phyloP scores from a whole-genome alignment of 768 basidiomycete genomes.

The Daedaleopsis nitida region DNA sequence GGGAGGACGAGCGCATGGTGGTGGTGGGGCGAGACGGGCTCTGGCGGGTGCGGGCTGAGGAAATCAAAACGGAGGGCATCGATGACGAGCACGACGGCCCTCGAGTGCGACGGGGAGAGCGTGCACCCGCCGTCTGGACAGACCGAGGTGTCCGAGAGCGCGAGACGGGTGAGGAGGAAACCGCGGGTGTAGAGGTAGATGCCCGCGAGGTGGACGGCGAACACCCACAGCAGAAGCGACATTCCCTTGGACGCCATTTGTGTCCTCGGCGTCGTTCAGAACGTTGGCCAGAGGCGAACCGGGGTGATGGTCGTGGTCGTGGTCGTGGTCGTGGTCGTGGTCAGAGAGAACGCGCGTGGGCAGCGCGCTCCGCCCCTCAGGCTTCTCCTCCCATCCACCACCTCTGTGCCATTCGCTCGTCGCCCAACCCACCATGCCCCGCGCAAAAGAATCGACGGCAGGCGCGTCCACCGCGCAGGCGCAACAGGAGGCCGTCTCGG shows the following conservation, averaged over 20 bases:
- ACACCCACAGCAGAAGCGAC: conserved; percentile 53
- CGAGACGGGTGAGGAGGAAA: conserved; percentile 81
- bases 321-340: too few species aligned
- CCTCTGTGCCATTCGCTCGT: not conserved
- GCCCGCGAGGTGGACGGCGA: conserved; percentile 69
- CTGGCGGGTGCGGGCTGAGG: conserved; percentile 68
- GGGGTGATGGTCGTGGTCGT: too few species aligned
- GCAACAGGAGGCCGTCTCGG: conserved; percentile 78
- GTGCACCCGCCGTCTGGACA: conserved; percentile 46
- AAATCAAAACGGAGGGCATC: conserved; percentile 96
- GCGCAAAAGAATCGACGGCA: conserved; percentile 56
- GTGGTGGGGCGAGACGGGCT: conserved; percentile 65
- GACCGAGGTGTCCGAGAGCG: conserved; percentile 58
- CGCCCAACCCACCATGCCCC: conserved; percentile 53
- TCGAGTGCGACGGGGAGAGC: conserved; percentile 66
- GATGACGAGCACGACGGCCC: conserved; percentile 84
- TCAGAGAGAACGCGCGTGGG: not conserved
- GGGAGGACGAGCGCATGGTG: conserved; percentile 86
- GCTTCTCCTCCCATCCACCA: not conserved
- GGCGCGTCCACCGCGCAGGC: conserved; percentile 67
- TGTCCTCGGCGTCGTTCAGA: not conserved
- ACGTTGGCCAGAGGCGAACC: not conserved
- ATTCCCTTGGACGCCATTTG: conserved; percentile 19
- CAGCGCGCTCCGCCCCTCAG: conserved; percentile 1
- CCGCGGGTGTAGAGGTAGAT: conserved; percentile 91